These are phyloP conservation scores for Claviceps digitariae DNA, from an alignment of 2,329 filamentous ascomycete species.

Conservation along the genomic window DNA sequence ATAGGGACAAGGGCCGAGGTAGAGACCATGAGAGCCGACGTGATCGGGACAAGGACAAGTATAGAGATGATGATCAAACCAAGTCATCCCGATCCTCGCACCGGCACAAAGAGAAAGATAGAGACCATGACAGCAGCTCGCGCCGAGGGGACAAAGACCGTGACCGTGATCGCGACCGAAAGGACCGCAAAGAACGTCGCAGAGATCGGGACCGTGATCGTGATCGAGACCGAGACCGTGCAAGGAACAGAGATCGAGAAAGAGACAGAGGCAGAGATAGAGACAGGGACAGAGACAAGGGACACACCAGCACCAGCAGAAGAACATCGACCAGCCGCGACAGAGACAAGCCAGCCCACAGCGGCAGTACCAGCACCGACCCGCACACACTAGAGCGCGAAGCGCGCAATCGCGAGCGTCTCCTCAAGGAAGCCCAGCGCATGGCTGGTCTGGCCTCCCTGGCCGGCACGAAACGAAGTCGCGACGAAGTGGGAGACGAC, in stretches of 20 bases:
- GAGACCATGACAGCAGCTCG: constrained; percentile 26
- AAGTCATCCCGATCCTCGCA: constrained; percentile 28
- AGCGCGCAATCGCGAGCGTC: constrained; percentile 48
- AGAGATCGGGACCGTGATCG: constrained; percentile 17
- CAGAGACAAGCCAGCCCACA: constrained; percentile 20
- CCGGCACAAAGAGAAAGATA: constrained; percentile 22
- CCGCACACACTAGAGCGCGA: constrained; percentile 60
- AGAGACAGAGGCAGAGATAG: constrained; percentile 14
- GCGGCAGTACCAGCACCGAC: constrained; percentile 23
- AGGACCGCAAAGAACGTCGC: constrained; percentile 25
- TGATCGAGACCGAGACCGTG: constrained; percentile 18
- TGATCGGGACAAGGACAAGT: constrained; percentile 32
- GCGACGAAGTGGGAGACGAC: constrained; percentile 30
- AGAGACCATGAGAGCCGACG: constrained; percentile 29
- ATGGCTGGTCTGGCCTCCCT: constrained; percentile 40
- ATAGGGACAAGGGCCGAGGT: constrained; percentile 43
- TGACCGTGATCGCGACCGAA: constrained; percentile 20
- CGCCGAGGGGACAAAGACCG: constrained; percentile 20
- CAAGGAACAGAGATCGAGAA: constrained; percentile 15
- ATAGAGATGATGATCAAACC: constrained; percentile 29
- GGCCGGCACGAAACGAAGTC: constrained; percentile 34
- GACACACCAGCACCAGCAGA: constrained; percentile 20
- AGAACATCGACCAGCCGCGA: constrained; percentile 20
- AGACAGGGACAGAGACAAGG: constrained; percentile 16
- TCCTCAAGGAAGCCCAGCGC: constrained; percentile 55